These are phyloP conservation scores for Xylaria curta DNA, from an alignment of 495 filamentous ascomycete genomes.

Conservation along the genomic window DNA sequence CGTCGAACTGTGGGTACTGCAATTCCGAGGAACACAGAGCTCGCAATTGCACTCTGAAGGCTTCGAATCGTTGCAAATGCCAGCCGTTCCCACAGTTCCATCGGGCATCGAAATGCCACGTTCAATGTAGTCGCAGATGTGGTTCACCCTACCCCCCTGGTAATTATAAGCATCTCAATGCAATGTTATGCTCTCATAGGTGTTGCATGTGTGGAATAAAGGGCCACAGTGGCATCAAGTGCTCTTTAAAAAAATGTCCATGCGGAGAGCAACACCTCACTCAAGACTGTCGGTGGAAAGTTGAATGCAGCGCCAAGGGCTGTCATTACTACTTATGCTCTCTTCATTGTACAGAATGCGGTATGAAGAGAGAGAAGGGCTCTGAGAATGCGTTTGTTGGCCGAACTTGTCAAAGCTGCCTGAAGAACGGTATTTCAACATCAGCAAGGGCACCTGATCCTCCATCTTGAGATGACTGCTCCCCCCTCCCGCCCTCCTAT, in stretches of 20 bases:
- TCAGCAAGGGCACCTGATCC: slow-evolving; percentile 4
- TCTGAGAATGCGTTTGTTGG: slow-evolving; percentile 37
- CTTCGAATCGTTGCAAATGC: slow-evolving; percentile 47
- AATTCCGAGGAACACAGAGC: slow-evolving; percentile 36
- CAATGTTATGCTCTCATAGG: slow-evolving; percentile 44
- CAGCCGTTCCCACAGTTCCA: slow-evolving; percentile 46
- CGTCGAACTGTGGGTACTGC: slow-evolving; percentile 42
- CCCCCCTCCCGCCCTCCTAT: background rate
- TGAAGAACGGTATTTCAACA: slow-evolving; percentile 33
- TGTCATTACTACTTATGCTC: slow-evolving; percentile 45
- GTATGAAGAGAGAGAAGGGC: slow-evolving; percentile 38
- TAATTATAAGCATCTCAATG: slow-evolving; percentile 39
- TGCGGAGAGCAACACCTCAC: slow-evolving; percentile 47
- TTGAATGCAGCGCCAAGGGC: slow-evolving; percentile 39
- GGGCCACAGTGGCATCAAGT: slow-evolving; percentile 45
- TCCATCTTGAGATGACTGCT: background rate
- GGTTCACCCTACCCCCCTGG: slow-evolving; percentile 34
- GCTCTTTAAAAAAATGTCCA: slow-evolving; percentile 38
- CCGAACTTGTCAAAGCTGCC: slow-evolving; percentile 41
- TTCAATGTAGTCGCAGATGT: slow-evolving; percentile 43
- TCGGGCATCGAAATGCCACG: slow-evolving; percentile 36
- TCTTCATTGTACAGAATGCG: slow-evolving; percentile 47
- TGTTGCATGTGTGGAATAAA: slow-evolving; percentile 51
- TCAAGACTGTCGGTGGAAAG: slow-evolving; percentile 49
- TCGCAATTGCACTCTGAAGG: slow-evolving; percentile 38